Evolutionary conservation across 225 moss, liverwort and hornwort species (phyloP).

Genomic region (Rhytidiadelphus loreus): DNA sequence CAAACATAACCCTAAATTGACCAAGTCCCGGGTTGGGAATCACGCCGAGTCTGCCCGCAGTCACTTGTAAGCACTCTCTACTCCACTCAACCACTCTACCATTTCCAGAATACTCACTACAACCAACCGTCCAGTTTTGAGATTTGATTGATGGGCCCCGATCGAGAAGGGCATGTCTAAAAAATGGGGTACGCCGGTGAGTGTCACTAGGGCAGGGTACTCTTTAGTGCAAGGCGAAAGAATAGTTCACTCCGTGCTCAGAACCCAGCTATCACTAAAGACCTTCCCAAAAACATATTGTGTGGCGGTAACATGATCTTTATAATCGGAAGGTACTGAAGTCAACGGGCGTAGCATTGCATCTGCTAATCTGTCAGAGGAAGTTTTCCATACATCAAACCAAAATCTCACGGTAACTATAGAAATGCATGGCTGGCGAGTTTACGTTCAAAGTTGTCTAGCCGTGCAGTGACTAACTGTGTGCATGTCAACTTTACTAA

Average conservation of each 20-base stretch:
- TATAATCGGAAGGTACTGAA: too few relatives aligned
- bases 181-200: not conserved
- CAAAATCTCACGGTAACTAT: too few relatives aligned
- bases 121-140: not conserved
- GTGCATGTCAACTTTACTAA: too few relatives aligned
- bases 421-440: not conserved
- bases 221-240: constrained; percentile 29
- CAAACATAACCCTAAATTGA: not conserved
- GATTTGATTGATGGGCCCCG: not conserved
- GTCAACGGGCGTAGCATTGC: not conserved
- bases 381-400: not conserved
- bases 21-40: not conserved
- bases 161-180: not conserved
- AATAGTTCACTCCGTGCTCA: constrained; percentile 11
- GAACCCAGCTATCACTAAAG: not conserved
- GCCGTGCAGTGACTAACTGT: not conserved
- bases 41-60: not conserved
- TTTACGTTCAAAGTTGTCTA: not conserved
- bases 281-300: not conserved
- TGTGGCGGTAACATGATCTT: not conserved
- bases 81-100: not conserved
- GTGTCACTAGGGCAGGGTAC: constrained; percentile 2
- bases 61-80: not conserved
- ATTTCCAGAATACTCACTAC: not conserved
- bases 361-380: not conserved